Percentiles rank a stretch among this genome's conserved stretches.
These are phyloP conservation scores for Setomelanomma holmii DNA, from an alignment of 2,329 filamentous ascomycete species.

Conservation along the genomic window DNA sequence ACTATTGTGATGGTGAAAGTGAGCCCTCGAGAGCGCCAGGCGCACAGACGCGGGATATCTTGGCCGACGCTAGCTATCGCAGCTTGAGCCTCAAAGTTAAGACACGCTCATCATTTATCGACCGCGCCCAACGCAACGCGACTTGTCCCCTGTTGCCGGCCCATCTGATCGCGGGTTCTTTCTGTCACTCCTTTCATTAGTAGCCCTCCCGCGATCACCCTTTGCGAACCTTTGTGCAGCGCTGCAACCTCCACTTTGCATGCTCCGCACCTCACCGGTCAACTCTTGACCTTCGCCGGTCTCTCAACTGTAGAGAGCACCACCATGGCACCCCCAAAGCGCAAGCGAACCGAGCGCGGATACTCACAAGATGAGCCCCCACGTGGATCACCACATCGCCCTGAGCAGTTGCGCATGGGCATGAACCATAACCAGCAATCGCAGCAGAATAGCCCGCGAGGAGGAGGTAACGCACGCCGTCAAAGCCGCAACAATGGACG, in stretches of 20 bases:
- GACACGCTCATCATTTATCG: slow-evolving; percentile 17
- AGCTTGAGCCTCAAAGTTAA: slow-evolving; percentile 22
- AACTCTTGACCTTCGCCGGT: slow-evolving; percentile 29
- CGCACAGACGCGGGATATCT: background rate
- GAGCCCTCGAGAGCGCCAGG: background rate
- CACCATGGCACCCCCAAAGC: slow-evolving; percentile 63
- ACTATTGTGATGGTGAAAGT: background rate
- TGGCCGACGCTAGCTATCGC: slow-evolving; percentile 12
- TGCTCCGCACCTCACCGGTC: slow-evolving; percentile 34
- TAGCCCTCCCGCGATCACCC: background rate
- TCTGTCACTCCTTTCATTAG: background rate
- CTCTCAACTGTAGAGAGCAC: slow-evolving; percentile 38
- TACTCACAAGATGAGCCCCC: slow-evolving; percentile 55
- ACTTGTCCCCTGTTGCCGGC: slow-evolving; percentile 17
- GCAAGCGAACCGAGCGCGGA: slow-evolving; percentile 60
- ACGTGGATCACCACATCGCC: slow-evolving; percentile 61
- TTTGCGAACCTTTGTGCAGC: slow-evolving; percentile 6
- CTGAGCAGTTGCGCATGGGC: slow-evolving; percentile 61
- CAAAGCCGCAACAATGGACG: slow-evolving; percentile 37
- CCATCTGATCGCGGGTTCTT: slow-evolving; percentile 11
- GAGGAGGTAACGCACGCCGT: slow-evolving; percentile 37
- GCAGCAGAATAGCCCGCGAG: slow-evolving; percentile 38
- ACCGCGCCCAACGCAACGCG: slow-evolving; percentile 23
- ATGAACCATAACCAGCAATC: slow-evolving; percentile 7
- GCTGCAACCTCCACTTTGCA: slow-evolving; percentile 28